These are phyloP conservation scores for Trichoderma koningii DNA, from an alignment of 2,329 filamentous ascomycete genomes.

Conservation along the genomic window DNA sequence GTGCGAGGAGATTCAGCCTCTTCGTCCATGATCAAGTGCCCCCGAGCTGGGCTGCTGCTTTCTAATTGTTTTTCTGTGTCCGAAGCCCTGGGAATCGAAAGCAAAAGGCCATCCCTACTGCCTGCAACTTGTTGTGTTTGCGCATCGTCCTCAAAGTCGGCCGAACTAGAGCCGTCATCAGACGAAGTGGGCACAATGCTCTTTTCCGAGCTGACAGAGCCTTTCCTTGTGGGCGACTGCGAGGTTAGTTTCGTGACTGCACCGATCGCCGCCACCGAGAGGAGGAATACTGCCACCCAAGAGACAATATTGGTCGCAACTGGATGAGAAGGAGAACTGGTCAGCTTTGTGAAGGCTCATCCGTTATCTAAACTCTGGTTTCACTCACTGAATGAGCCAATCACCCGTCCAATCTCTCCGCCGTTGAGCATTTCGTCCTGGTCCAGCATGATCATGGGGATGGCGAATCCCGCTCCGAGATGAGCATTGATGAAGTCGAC, in stretches of 20 bases:
- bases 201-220: slow-evolving; percentile 9
- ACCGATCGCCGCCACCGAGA: slow-evolving; percentile 31
- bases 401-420: slow-evolving; percentile 45
- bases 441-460: slow-evolving; percentile 52
- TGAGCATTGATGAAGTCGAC: slow-evolving; percentile 54
- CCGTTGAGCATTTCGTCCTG: slow-evolving; percentile 38
- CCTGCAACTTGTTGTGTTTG: background rate
- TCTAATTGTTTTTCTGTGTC: slow-evolving; percentile 18
- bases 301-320: slow-evolving; percentile 27
- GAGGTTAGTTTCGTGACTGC: slow-evolving; percentile 1
- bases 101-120: background rate
- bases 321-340: background rate
- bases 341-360: background rate
- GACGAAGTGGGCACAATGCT: background rate
- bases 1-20: background rate
- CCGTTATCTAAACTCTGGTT: slow-evolving; percentile 26
- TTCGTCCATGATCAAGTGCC: background rate
- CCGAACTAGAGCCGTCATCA: background rate
- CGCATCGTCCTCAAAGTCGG: background rate
- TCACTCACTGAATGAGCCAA: slow-evolving; percentile 48
- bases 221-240: background rate
- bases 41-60: background rate
- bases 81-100: background rate
- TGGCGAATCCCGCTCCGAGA: slow-evolving; percentile 53
- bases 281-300: slow-evolving; percentile 39